Evolutionary conservation across 1,284 basidiomycete species (phyloP).

Genomic region (Cutaneotrichosporon sp.): DNA sequence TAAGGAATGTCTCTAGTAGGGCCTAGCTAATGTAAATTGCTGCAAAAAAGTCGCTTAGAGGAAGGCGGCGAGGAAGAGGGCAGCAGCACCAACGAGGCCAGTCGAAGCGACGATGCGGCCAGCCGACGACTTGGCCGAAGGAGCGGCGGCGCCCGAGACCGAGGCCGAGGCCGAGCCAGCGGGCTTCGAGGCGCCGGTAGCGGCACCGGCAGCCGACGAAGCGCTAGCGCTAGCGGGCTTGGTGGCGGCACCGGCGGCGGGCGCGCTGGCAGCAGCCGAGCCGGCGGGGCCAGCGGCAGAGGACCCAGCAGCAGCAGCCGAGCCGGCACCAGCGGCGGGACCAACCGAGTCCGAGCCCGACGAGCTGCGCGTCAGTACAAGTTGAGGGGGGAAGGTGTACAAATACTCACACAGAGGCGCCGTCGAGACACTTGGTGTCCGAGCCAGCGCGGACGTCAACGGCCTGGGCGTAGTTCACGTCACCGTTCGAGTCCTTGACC

Average conservation of each 20-base stretch:
- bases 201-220: constrained; percentile 13
- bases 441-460: constrained; percentile 28
- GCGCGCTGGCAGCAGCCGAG: constrained; percentile 8
- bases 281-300: constrained; percentile 8
- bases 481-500: constrained; percentile 42
- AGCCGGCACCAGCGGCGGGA: constrained; percentile 4
- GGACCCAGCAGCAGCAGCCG: constrained; percentile 2
- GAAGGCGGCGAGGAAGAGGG: constrained; percentile 31
- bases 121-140: constrained; percentile 15
- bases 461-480: constrained; percentile 35
- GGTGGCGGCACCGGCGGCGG: constrained; percentile 2
- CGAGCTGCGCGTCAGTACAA: constrained; percentile 5
- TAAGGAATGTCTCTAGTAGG: constrained; percentile 14
- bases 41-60: constrained; percentile 27
- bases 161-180: constrained; percentile 18
- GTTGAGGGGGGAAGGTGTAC: not conserved
- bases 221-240: not conserved
- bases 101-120: constrained; percentile 26
- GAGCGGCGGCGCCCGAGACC: constrained; percentile 9
- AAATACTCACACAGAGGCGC: constrained; percentile 6
- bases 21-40: constrained; percentile 7
- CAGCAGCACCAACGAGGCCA: constrained; percentile 28
- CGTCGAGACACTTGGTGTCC: constrained; percentile 28
- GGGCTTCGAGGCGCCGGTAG: constrained; percentile 4
- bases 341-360: constrained; percentile 14